Base-by-base conservation (phyloP, 495 filamentous ascomycete genomes). In the Neurospora sp. region DNA sequence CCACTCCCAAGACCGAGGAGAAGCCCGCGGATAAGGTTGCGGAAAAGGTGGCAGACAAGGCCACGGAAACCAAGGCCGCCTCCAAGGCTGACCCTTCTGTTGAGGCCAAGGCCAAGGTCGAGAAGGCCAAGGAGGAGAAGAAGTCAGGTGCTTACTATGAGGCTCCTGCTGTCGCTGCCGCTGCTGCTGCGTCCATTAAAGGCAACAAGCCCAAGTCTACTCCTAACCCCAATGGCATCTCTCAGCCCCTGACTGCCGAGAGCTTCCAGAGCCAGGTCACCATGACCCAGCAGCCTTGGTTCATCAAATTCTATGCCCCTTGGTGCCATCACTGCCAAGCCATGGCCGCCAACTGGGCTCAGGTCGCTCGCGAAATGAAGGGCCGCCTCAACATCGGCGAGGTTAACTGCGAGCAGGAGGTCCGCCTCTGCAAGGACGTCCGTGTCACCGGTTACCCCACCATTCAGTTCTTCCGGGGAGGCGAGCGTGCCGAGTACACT, bases 221-320 rank as follows among this genome's bases (percentile, higher is more conserved):
- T 2, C 89, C 91, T 22, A 97, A 99, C 75, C 88, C 88, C 10
- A 81, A 88, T 61, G 96, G 96, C 20, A 83, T 85, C 8, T 96
- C 93, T 16, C 84, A 92, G 14, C 83, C 90, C 11, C 88, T 99
- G 22, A 91, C 90, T 22, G 90, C 92, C 31, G 95, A 98, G 78
- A 91, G 84, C 74, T 99, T 99, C 84, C 91, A 95, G 79, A 91
- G 88, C 70, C 83, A 89, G 39, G 94, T 99, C 35, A 97, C 93
- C 5, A 91, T 90, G 78, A 93, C 94, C 0, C 89, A 91, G 61
- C 94, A 98, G 66, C 91, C 94, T 18, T 99, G 96, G 96, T 97
- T 99, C 77, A 90, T 99, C 82, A 98, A 99, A 79, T 98, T 99
- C 80, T 98, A 97, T 81, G 94, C 93, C 37, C 96, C 96, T 1